Evolutionary conservation across 1,284 basidiomycete species (phyloP).

Genomic region (Trichosporon sp.): DNA sequence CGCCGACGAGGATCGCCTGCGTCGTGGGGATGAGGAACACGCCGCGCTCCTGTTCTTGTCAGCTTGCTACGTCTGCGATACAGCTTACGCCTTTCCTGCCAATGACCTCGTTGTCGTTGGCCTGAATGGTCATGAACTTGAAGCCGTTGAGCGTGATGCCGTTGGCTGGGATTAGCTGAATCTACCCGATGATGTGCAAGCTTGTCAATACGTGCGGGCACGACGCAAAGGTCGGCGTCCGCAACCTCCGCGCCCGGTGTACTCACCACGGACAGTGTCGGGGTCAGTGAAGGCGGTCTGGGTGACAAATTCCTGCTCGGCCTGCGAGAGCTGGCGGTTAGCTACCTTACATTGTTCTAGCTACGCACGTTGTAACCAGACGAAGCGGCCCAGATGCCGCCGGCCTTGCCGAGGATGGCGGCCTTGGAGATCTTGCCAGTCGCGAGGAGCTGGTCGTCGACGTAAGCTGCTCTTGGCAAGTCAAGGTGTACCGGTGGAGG

Average conservation of each 20-base stretch:
- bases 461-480: slow-evolving; percentile 59
- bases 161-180: slow-evolving; percentile 43
- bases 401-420: slow-evolving; percentile 77
- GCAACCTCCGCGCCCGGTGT: not conserved
- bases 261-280: slow-evolving; percentile 50
- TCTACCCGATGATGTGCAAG: no score
- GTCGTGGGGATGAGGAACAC: slow-evolving; percentile 78
- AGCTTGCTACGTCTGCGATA: not conserved
- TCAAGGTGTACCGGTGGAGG: not conserved
- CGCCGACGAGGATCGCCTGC: slow-evolving; percentile 77
- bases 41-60: slow-evolving; percentile 62
- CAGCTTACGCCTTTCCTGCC: slow-evolving; percentile 70
- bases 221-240: no score
- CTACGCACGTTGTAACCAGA: slow-evolving; percentile 70
- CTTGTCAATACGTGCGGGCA: no score
- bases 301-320: slow-evolving; percentile 68
- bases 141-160: slow-evolving; percentile 66
- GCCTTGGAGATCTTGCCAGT: slow-evolving; percentile 69
- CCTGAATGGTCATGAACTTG: slow-evolving; percentile 75
- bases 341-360: not conserved
- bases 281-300: slow-evolving; percentile 54
- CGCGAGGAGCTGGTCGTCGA: slow-evolving; percentile 77
- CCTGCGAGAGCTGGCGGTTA: slow-evolving; percentile 58
- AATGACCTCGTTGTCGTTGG: slow-evolving; percentile 61
- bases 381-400: slow-evolving; percentile 81